These are phyloP conservation scores for Chrysochromulina parva DNA, from an alignment of 78 protist species.

Conservation along the genomic window DNA sequence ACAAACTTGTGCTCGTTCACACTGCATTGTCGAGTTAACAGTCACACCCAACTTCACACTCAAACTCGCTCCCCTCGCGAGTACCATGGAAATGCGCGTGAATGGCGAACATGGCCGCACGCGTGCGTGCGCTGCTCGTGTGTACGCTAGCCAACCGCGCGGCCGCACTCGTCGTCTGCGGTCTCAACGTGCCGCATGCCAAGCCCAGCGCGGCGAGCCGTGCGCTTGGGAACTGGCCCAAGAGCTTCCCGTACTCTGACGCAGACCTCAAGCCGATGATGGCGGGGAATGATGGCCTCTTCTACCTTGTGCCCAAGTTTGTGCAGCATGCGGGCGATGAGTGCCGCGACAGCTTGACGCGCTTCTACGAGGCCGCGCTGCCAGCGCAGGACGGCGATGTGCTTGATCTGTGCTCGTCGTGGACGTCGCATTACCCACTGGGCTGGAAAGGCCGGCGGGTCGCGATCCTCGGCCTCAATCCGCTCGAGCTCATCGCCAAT, in stretches of 20 bases:
- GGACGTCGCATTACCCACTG: slow-evolving; percentile 29
- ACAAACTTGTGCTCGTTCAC: too few relatives aligned
- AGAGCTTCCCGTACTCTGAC: not conserved
- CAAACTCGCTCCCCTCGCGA: too few relatives aligned
- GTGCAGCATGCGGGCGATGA: slow-evolving; percentile 8
- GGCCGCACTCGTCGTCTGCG: not conserved
- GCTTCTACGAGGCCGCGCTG: not conserved
- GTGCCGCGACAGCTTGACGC: not conserved
- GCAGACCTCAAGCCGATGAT: not conserved
- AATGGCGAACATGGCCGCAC: too few relatives aligned
- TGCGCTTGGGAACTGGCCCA: not conserved
- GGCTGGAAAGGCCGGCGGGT: not conserved
- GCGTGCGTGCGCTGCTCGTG: too few relatives aligned
- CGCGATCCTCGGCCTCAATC: not conserved
- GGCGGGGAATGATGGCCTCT: not conserved
- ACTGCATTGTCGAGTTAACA: too few relatives aligned
- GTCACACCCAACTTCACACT: too few relatives aligned
- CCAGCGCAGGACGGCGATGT: not conserved
- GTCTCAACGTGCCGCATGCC: not conserved
- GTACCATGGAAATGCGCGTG: too few relatives aligned
- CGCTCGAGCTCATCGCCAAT: not conserved
- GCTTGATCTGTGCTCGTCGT: slow-evolving; percentile 11
- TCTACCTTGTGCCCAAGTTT: not conserved
- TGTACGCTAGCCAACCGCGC: not conserved
- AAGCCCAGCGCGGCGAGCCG: too few relatives aligned